These are phyloP conservation scores for Nakaseomyces kungkrabaensis DNA, from an alignment of 1,139 yeast species.

Conservation along the genomic window DNA sequence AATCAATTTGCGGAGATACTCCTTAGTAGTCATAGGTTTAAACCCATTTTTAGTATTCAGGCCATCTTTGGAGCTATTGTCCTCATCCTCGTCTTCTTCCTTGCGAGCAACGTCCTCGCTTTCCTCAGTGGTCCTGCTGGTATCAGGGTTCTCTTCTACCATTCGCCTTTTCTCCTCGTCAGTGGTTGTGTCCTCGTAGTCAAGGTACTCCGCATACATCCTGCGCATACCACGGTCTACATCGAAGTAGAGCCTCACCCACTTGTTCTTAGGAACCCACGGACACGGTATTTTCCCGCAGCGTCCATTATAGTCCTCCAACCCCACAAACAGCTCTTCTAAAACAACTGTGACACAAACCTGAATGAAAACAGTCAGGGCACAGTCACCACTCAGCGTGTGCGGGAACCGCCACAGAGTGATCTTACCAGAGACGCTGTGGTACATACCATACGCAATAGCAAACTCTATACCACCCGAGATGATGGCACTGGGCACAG, in stretches of 20 bases:
- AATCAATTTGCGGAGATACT: conserved; percentile 5
- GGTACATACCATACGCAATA: conserved; percentile 23
- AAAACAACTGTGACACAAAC: conserved; percentile 17
- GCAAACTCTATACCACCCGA: conserved; percentile 22
- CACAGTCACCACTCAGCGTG: conserved; percentile 23
- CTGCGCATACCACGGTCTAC: conserved; percentile 2
- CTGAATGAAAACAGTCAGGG: conserved; percentile 18
- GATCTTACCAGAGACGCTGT: conserved; percentile 8
- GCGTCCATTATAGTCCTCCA: conserved; percentile 2
- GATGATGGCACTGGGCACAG: conserved; percentile 15
- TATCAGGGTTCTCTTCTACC: neutral
- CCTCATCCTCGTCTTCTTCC: neutral
- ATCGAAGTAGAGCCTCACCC: conserved; percentile 2
- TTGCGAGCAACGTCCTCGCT: neutral
- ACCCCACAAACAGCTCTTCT: conserved; percentile 18
- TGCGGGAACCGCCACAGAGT: conserved; percentile 22
- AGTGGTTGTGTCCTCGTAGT: neutral
- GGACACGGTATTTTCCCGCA: neutral
- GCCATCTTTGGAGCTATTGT: neutral
- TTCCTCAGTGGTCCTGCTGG: neutral
- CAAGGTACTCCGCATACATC: neutral
- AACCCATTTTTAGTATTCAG: neutral
- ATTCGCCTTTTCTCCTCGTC: neutral
- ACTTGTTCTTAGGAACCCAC: conserved; percentile 2
- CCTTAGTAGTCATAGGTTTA: neutral